Percentiles rank a stretch among this genome's conserved stretches.
Evolutionary conservation across 164 flowering plant genomes (phyloP).

Genomic region (Chimonanthus salicifolius): DNA sequence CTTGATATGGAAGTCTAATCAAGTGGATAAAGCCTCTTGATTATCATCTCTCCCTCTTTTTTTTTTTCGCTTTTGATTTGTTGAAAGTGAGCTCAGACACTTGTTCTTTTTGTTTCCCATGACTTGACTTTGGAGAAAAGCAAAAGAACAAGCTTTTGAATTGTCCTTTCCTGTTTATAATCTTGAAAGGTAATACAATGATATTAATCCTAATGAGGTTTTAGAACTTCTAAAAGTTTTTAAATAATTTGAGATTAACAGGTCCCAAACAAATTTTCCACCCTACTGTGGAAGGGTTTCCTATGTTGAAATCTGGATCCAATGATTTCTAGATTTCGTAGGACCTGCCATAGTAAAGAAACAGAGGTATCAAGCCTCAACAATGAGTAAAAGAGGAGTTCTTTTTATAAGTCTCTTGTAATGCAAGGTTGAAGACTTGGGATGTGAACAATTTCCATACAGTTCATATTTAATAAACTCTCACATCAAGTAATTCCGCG

Average conservation of each 20-base stretch:
- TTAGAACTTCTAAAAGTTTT: background rate
- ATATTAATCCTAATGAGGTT: background rate
- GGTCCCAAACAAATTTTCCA: background rate
- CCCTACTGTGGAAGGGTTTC: background rate
- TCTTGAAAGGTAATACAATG: background rate
- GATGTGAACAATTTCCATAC: too few species aligned
- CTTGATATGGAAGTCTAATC: constrained; percentile 9
- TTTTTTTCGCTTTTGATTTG: background rate
- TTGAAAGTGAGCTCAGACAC: background rate
- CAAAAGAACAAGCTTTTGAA: background rate
- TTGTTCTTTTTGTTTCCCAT: background rate
- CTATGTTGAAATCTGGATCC: background rate
- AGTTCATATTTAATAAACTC: too few species aligned
- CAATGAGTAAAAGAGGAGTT: background rate
- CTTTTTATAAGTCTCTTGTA: too few species aligned
- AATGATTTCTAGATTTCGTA: background rate
- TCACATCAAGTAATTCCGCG: too few species aligned
- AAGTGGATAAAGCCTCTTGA: background rate
- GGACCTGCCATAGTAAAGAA: background rate
- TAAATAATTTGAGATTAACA: background rate
- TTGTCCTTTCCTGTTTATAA: background rate
- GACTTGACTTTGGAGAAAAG: background rate
- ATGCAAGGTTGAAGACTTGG: background rate
- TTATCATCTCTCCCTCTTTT: background rate
- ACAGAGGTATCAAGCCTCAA: background rate